phyloP scores from a whole-genome alignment of 805 yeast species.

The Candida pseudofarinosa region DNA sequence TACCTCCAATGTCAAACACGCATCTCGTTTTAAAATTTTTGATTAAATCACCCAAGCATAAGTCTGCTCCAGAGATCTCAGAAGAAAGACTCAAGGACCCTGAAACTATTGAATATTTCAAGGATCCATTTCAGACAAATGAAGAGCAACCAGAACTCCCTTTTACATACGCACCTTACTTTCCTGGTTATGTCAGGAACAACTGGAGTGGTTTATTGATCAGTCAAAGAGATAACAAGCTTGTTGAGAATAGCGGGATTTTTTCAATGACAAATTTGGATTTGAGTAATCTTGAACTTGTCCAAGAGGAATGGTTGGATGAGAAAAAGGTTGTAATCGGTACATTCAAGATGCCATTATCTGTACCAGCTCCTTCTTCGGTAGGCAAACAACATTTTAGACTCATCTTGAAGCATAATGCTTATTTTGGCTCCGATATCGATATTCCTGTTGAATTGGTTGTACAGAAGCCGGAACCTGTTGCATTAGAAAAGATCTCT shows the following conservation, averaged over 20 bases:
- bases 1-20: constrained; percentile 63
- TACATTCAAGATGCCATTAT: constrained; percentile 70
- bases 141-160: constrained; percentile 69
- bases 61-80: constrained; percentile 47
- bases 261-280: constrained; percentile 48
- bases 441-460: constrained; percentile 66
- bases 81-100: constrained; percentile 47
- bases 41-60: constrained; percentile 68
- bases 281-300: constrained; percentile 49
- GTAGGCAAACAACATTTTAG: constrained; percentile 66
- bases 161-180: constrained; percentile 65
- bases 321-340: constrained; percentile 50
- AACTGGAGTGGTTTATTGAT: constrained; percentile 67
- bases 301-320: constrained; percentile 49
- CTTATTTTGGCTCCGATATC: constrained; percentile 79
- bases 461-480: constrained; percentile 45
- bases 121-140: constrained; percentile 66
- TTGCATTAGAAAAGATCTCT: constrained; percentile 12
- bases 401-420: constrained; percentile 63
- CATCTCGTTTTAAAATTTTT: constrained; percentile 74
- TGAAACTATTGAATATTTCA: constrained; percentile 60
- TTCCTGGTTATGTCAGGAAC: constrained; percentile 53
- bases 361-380: constrained; percentile 73
- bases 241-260: constrained; percentile 62
- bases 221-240: constrained; percentile 73